phyloP scores from a whole-genome alignment of 2,329 filamentous ascomycete species.

The Talaromyces pinophilus region DNA sequence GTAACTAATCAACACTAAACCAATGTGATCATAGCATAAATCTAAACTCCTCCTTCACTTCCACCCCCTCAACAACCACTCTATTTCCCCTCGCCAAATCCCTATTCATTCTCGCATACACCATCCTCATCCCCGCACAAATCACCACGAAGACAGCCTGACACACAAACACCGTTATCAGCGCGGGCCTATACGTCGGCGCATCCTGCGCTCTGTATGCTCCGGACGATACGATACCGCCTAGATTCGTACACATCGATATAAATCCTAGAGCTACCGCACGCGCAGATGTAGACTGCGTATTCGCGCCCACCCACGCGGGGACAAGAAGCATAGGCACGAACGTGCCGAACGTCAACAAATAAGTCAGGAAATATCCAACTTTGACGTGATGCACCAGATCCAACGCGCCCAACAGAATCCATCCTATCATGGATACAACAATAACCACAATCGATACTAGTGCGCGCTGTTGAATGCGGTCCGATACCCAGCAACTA shows the following conservation, averaged over 20 bases:
- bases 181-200: constrained; percentile 16
- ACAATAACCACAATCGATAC: constrained; percentile 4
- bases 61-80: neutral
- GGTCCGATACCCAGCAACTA: constrained; percentile 12
- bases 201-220: constrained; percentile 13
- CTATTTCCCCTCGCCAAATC: neutral
- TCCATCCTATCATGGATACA: constrained; percentile 20
- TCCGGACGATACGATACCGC: constrained; percentile 6
- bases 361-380: constrained; percentile 16
- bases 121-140: constrained; percentile 2
- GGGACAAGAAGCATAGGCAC: constrained; percentile 10
- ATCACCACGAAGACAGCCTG: constrained; percentile 14
- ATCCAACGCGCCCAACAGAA: constrained; percentile 9
- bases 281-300: constrained; percentile 1
- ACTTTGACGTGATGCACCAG: constrained; percentile 6
- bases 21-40: neutral
- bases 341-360: constrained; percentile 13
- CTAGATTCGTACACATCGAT: constrained; percentile 13
- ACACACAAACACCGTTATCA: constrained; percentile 14
- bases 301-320: constrained; percentile 13
- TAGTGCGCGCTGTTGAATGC: constrained; percentile 9
- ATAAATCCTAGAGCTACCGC: constrained; percentile 15
- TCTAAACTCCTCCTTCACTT: neutral
- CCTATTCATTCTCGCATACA: constrained; percentile 7
- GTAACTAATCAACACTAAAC: neutral